A percentile compares a stretch with the other conserved stretches of the same genome.
Conservation (phyloP, 345 rosid genomes). For the Odontarrhena argentea region DNA sequence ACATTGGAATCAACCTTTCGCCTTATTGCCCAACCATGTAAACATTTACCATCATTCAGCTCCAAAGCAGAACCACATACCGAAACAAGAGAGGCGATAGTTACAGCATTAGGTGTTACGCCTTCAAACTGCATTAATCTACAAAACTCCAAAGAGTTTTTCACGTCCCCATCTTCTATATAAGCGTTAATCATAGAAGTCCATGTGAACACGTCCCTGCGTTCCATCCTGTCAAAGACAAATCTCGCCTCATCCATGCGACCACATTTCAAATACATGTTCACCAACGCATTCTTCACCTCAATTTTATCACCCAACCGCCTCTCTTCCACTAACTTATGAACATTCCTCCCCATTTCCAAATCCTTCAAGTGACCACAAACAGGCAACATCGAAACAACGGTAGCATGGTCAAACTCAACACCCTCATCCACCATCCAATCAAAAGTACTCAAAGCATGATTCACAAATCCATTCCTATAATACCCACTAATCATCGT, state of each 20-base stretch:
- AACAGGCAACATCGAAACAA: slow-evolving; percentile 58
- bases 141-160: slow-evolving; percentile 50
- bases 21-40: slow-evolving; percentile 80
- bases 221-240: slow-evolving; percentile 56
- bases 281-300: slow-evolving; percentile 61
- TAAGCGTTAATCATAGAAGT: slow-evolving; percentile 66
- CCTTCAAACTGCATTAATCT: slow-evolving; percentile 57
- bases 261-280: slow-evolving; percentile 68
- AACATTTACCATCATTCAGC: slow-evolving; percentile 56
- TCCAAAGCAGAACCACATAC: slow-evolving; percentile 55
- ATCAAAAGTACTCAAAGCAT: slow-evolving; percentile 52
- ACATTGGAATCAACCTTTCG: slow-evolving; percentile 52
- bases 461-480: slow-evolving; percentile 50
- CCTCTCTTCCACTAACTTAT: slow-evolving; percentile 50
- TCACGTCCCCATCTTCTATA: slow-evolving; percentile 49
- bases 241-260: slow-evolving; percentile 59
- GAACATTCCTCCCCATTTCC: slow-evolving; percentile 57
- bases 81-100: slow-evolving; percentile 69
- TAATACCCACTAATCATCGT: slow-evolving; percentile 67
- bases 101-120: slow-evolving; percentile 58
- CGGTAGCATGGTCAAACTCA: slow-evolving; percentile 55
- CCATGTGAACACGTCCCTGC: slow-evolving; percentile 68
- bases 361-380: slow-evolving; percentile 65
- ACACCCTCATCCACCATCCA: slow-evolving; percentile 50
- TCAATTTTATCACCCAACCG: slow-evolving; percentile 47